phyloP scores from a whole-genome alignment of 2,329 filamentous ascomycete species.

The Colletotrichum zoysiae region DNA sequence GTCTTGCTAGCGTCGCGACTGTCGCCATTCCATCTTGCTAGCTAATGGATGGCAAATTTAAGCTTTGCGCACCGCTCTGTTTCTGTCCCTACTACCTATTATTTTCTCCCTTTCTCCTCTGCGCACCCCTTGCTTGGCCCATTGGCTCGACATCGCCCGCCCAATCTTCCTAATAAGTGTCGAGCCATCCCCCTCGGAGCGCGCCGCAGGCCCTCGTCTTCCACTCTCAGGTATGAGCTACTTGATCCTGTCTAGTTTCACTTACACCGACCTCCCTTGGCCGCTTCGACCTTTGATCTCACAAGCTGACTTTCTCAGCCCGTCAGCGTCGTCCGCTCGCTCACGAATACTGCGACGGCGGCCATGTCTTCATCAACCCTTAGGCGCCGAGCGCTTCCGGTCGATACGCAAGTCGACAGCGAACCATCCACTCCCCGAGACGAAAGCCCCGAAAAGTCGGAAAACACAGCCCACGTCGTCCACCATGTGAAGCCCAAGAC shows the following conservation, averaged over 20 bases:
- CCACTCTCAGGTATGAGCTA: constrained; percentile 4
- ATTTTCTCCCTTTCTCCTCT: neutral
- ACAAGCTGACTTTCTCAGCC: constrained; percentile 11
- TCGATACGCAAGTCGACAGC: constrained; percentile 44
- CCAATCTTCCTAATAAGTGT: constrained; percentile 11
- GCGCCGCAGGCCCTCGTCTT: neutral
- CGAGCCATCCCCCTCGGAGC: constrained; percentile 1
- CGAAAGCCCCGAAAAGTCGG: constrained; percentile 51
- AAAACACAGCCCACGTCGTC: constrained; percentile 58
- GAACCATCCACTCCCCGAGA: constrained; percentile 46
- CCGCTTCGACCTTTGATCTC: neutral
- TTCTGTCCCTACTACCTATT: neutral
- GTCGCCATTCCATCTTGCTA: neutral
- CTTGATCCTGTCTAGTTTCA: neutral
- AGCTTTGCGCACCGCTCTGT: constrained; percentile 25
- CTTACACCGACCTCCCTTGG: neutral
- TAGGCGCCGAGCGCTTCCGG: constrained; percentile 45
- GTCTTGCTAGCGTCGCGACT: constrained; percentile 5
- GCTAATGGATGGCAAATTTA: constrained; percentile 6
- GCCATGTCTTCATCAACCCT: constrained; percentile 35
- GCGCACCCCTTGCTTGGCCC: constrained; percentile 15
- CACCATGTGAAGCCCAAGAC: constrained; percentile 57
- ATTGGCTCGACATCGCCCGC: constrained; percentile 5
- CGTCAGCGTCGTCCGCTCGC: neutral
- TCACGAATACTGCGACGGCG: constrained; percentile 14